Percentiles rank a stretch among this genome's conserved stretches.
Evolutionary conservation across 495 filamentous ascomycete genomes (phyloP).

Genomic region (Sphaerosporella brunnea): DNA sequence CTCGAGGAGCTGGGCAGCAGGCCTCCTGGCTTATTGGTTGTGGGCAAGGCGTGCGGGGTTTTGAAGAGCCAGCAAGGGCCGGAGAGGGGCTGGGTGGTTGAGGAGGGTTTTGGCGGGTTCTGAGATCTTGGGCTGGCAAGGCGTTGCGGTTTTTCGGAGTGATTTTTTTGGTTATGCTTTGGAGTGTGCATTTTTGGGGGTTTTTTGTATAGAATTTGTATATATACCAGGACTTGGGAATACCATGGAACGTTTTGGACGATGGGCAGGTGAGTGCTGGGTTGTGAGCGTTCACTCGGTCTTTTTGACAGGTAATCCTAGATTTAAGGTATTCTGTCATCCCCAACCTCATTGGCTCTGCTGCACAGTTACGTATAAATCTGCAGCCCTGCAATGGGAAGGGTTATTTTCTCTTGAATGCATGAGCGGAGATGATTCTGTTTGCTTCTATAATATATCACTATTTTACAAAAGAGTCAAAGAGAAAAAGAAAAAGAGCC

Average conservation of each 20-base stretch:
- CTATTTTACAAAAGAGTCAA: too few relatives aligned
- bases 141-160: constrained; percentile 49
- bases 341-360: too few relatives aligned
- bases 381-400: too few relatives aligned
- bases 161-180: background rate
- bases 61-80: constrained; percentile 36
- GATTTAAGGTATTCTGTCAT: too few relatives aligned
- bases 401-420: too few relatives aligned
- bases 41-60: constrained; percentile 68
- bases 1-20: constrained; percentile 79
- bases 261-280: too few relatives aligned
- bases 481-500: too few relatives aligned
- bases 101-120: constrained; percentile 68
- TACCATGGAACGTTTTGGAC: background rate
- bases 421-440: too few relatives aligned
- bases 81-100: constrained; percentile 60
- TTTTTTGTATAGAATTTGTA: background rate
- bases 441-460: too few relatives aligned
- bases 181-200: background rate
- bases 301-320: background rate
- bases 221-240: background rate
- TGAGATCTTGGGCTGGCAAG: constrained; percentile 61
- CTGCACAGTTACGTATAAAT: too few relatives aligned
- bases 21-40: constrained; percentile 79
- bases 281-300: background rate